phyloP scores from a whole-genome alignment of 768 basidiomycete genomes.

The Pleurotus giganteus region DNA sequence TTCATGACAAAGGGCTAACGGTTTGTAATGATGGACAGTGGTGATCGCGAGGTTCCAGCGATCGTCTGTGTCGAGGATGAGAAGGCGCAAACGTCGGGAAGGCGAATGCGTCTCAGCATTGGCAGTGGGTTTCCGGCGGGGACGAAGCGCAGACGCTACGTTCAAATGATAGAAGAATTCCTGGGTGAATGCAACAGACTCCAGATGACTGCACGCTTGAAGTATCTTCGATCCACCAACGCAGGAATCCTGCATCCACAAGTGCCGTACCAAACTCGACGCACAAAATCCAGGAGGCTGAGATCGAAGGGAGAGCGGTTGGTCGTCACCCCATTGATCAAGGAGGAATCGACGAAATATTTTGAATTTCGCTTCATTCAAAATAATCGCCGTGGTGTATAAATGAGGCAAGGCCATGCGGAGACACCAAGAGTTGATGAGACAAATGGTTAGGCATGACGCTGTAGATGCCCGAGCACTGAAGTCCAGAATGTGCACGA shows the following conservation, averaged over 20 bases:
- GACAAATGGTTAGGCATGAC: neutral
- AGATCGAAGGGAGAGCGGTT: neutral
- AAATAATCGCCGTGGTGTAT: neutral
- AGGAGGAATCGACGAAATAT: neutral
- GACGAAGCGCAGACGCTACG: too few species aligned
- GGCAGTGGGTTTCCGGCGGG: neutral
- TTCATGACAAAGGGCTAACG: constrained; percentile 17
- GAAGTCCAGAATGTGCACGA: neutral
- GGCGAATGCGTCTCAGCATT: neutral
- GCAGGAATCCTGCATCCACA: neutral
- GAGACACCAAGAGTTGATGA: neutral
- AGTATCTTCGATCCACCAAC: neutral
- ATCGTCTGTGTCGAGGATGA: constrained; percentile 14
- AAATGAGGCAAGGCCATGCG: neutral
- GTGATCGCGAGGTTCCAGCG: constrained; percentile 13
- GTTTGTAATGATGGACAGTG: constrained; percentile 1
- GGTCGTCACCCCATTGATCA: neutral
- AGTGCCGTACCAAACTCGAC: neutral
- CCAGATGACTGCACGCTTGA: constrained; percentile 6
- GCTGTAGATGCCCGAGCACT: neutral
- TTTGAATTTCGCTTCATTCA: neutral
- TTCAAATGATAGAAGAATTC: neutral
- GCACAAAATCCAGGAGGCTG: neutral
- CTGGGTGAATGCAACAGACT: neutral
- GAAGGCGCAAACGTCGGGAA: constrained; percentile 12